A percentile compares a stretch with the other conserved stretches of the same genome.
These are phyloP conservation scores for Oryza glaberrima DNA, from an alignment of 176 grass and related monocot genomes.

Conservation along the genomic window DNA sequence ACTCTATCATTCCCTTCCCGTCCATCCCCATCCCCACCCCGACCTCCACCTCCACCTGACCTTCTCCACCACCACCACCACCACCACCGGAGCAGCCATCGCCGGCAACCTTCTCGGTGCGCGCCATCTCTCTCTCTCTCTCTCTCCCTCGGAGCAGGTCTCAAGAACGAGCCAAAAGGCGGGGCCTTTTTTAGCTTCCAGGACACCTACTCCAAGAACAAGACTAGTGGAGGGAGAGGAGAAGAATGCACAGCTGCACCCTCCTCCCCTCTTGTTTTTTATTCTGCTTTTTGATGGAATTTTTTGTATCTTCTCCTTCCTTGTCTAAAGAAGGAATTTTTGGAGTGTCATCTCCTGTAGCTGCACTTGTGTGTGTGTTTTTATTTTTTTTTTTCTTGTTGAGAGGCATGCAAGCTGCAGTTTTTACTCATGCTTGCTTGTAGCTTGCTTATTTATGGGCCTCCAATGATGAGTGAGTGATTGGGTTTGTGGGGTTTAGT, in stretches of 20 bases:
- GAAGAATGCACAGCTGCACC: not conserved
- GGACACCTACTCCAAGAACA: conserved; percentile 41
- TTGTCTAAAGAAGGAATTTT: not conserved
- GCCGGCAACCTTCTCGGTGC: conserved; percentile 55
- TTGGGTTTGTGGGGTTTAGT: conserved; percentile 49
- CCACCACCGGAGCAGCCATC: conserved; percentile 34
- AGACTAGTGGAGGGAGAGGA: conserved; percentile 10
- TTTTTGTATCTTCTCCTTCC: conserved; percentile 8
- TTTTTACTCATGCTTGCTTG: conserved; percentile 6
- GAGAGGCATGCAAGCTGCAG: not conserved
- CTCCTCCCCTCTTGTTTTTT: conserved; percentile 25
- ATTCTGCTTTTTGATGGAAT: not conserved
- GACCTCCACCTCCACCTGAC: conserved; percentile 47
- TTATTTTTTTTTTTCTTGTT: not conserved
- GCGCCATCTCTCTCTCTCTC: conserved; percentile 47
- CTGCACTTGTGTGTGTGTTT: not conserved
- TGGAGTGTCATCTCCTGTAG: not conserved
- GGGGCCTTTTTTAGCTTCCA: conserved; percentile 38
- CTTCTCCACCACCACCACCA: conserved; percentile 22
- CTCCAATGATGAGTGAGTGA: conserved; percentile 44
- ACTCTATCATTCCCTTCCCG: conserved; percentile 62
- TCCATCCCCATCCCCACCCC: conserved; percentile 34
- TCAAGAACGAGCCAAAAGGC: conserved; percentile 54
- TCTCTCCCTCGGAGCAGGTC: conserved; percentile 43
- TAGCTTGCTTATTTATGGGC: conserved; percentile 39